Evolutionary conservation across 225 moss, liverwort and hornwort genomes (phyloP), one percentile per base, ranked within the genome.

Genomic region (Pseudoscleropodium purum): DNA sequence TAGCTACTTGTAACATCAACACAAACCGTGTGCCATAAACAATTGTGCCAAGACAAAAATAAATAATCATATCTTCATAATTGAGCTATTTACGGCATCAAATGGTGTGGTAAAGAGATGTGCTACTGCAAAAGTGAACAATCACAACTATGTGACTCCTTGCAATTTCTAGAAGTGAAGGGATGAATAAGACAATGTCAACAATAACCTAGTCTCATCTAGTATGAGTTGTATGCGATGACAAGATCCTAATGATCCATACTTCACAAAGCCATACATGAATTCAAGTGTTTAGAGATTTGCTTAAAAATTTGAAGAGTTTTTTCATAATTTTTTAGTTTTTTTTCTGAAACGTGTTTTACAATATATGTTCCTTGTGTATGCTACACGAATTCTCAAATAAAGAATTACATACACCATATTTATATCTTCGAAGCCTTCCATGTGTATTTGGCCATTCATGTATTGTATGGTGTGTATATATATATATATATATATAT

Each of bases 121-220:
- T 47, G 0, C 47, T 7, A 30, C 0, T 0, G 0, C 18, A 30
- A 30, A 75, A 4, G 75, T 12, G 17, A 49, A 33, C 0, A 19
- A 1, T 31, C 2, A 13, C 33, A 75, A 49, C 12, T 7, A 49
- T 0, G 0, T 2, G 9, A 0, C 9, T 29, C 17, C 1, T 30
- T 0, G 1, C 0, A 0, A 4, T 0, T 0, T 18, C 45, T 3
- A 2, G 18, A 47, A 75, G 19, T 19, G 2, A 31, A 47, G 4
- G 31, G 31, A 47, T 31, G 31, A 30, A 75, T 31, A 18, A 30
- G 9, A 31, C 4, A 19, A 0, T 30, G 11, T 75, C 11, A 30
- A 11, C 3, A 10, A 30, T 18, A 2, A 18, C 6, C 2, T 45
- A 17, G 2, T 45, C 18, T 45, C 29, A 18, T 74, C 3, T 27